Percentiles rank a stretch among this genome's conserved stretches.
Conservation (phyloP, 2,329 filamentous ascomycete species). For the Plenodomus biglobosus region DNA sequence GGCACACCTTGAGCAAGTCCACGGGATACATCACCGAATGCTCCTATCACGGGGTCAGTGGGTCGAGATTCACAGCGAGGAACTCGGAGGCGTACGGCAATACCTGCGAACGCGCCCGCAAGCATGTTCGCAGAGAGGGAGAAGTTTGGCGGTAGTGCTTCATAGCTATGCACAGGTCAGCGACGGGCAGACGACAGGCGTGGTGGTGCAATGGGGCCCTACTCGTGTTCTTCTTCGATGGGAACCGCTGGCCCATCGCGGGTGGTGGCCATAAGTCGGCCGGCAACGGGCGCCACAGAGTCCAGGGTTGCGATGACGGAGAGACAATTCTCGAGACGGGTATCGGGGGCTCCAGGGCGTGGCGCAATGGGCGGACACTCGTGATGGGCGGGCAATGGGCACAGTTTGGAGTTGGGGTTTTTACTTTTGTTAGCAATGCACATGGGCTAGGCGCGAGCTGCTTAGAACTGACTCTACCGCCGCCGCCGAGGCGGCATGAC, state of each 20-base stretch:
- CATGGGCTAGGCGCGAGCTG: conserved; percentile 23
- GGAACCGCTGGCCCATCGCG: conserved; percentile 42
- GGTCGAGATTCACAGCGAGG: conserved; percentile 10
- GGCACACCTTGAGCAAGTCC: conserved; percentile 88
- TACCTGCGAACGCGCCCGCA: conserved; percentile 94
- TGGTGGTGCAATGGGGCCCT: conserved; percentile 20
- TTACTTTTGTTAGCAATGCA: conserved; percentile 34
- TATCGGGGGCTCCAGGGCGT: conserved; percentile 5
- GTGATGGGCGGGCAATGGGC: conserved; percentile 9
- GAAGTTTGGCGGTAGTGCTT: conserved; percentile 91
- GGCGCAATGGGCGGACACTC: conserved; percentile 12
- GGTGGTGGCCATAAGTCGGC: conserved; percentile 47
- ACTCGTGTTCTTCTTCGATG: conserved; percentile 47
- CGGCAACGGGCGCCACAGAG: conserved; percentile 37
- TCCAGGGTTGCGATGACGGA: conserved; percentile 38
- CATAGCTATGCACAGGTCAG: conserved; percentile 64
- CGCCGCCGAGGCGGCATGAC: conserved; percentile 29
- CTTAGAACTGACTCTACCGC: conserved; percentile 23
- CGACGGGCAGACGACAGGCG: conserved; percentile 6
- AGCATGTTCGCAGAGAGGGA: conserved; percentile 92
- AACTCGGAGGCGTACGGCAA: conserved; percentile 66
- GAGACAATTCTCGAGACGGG: conserved; percentile 4
- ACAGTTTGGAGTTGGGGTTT: conserved; percentile 17
- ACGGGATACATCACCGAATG: conserved; percentile 99
- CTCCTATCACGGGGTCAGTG: conserved; percentile 62